Evolutionary conservation across 768 basidiomycete genomes (phyloP).

Genomic region (Tylopilus rubrobrunneus): DNA sequence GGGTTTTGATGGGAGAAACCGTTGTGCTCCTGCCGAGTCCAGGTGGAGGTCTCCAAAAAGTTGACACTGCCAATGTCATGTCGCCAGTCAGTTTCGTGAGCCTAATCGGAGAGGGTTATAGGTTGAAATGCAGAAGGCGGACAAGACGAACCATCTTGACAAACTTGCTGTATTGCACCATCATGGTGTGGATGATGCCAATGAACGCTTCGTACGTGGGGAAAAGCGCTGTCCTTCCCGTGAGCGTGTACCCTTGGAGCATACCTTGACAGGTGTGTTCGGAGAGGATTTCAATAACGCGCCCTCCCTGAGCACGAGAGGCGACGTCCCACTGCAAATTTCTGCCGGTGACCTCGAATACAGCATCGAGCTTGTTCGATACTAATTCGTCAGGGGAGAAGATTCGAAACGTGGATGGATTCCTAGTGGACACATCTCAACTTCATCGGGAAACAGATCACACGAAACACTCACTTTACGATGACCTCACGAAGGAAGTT

Average conservation of each 20-base stretch:
- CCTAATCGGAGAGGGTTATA: slow-evolving; percentile 23
- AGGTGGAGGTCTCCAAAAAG: slow-evolving; percentile 86
- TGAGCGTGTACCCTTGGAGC: slow-evolving; percentile 90
- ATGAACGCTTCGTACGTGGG: slow-evolving; percentile 91
- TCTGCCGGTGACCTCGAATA: slow-evolving; percentile 61
- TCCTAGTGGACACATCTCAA: slow-evolving; percentile 37
- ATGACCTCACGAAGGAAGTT: slow-evolving; percentile 55
- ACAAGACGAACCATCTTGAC: slow-evolving; percentile 62
- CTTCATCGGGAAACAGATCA: not conserved
- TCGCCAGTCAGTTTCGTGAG: slow-evolving; percentile 68
- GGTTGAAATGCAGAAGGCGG: not conserved
- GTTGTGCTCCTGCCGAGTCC: slow-evolving; percentile 84
- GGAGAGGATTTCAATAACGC: slow-evolving; percentile 84
- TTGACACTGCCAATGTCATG: slow-evolving; percentile 68
- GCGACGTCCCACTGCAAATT: slow-evolving; percentile 85
- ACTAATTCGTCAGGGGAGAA: slow-evolving; percentile 89
- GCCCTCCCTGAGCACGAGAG: slow-evolving; percentile 66
- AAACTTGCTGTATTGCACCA: slow-evolving; percentile 88
- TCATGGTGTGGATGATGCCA: slow-evolving; percentile 87
- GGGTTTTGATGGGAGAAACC: slow-evolving; percentile 90
- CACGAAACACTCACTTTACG: slow-evolving; percentile 37
- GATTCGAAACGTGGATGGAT: slow-evolving; percentile 77
- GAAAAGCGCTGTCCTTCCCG: slow-evolving; percentile 81
- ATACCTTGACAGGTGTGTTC: slow-evolving; percentile 89
- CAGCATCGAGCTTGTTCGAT: slow-evolving; percentile 84